Conservation (phyloP, 805 yeast species). For the Starmerella sp. region DNA sequence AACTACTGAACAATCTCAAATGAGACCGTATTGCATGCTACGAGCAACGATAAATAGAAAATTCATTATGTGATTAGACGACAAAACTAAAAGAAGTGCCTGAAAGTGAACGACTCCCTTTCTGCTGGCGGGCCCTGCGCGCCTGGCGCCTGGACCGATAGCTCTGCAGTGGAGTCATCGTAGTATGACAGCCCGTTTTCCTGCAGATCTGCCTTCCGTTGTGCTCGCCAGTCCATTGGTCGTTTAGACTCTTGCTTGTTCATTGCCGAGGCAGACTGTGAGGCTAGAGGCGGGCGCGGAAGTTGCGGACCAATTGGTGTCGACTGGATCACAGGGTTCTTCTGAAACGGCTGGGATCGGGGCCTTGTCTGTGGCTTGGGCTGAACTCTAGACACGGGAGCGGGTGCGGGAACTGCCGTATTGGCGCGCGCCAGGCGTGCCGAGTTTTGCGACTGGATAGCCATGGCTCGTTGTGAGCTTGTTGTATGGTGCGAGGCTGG, state of each 20-base stretch:
- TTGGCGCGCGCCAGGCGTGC: too few species aligned
- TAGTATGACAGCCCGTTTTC: constrained; percentile 2
- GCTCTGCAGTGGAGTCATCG: neutral
- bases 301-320: neutral
- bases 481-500: too few species aligned
- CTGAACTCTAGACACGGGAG: too few species aligned
- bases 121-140: neutral
- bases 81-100: neutral
- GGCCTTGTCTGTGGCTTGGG: neutral
- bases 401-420: too few species aligned
- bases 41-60: neutral
- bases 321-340: neutral
- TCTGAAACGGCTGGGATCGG: neutral
- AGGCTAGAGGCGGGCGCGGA: neutral
- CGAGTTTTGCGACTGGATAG: too few species aligned
- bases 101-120: neutral
- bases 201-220: neutral
- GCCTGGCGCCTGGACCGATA: neutral
- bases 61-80: neutral
- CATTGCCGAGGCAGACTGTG: neutral
- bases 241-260: neutral
- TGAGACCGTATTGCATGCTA: neutral
- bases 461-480: too few species aligned
- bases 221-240: neutral
- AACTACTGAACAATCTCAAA: constrained; percentile 41